A percentile compares a stretch with the other conserved stretches of the same genome.
phyloP scores from a whole-genome alignment of 306 rosid genomes.

The Trifolium pratense region DNA sequence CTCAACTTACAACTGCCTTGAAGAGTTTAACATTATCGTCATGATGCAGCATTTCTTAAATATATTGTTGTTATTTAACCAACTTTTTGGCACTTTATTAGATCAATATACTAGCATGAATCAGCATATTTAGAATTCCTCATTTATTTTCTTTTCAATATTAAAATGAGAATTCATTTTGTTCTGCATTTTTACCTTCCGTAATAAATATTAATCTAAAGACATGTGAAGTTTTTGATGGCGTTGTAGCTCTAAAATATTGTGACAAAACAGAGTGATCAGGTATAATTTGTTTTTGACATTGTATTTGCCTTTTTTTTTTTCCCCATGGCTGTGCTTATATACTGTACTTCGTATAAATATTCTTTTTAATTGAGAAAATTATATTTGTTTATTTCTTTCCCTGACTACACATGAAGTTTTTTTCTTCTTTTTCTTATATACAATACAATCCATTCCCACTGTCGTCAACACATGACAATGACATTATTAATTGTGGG shows the following conservation, averaged over 20 bases:
- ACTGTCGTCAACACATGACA: not conserved
- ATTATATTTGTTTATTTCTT: not conserved
- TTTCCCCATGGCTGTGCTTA: not conserved
- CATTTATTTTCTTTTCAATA: conserved; percentile 35
- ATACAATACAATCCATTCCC: too few species aligned
- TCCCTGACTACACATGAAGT: not conserved
- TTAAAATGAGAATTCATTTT: conserved; percentile 28
- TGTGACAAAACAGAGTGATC: conserved; percentile 36
- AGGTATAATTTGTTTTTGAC: conserved; percentile 16
- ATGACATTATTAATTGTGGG: not conserved
- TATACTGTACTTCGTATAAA: not conserved
- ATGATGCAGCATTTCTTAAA: conserved; percentile 52
- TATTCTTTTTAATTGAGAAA: not conserved
- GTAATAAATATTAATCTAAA: conserved; percentile 34
- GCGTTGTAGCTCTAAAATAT: conserved; percentile 22
- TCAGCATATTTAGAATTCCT: conserved; percentile 40
- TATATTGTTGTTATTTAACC: conserved; percentile 26
- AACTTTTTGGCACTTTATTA: conserved; percentile 38
- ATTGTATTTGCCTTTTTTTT: not conserved
- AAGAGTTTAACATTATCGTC: conserved; percentile 75
- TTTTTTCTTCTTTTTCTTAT: not conserved
- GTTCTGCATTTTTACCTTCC: conserved; percentile 28
- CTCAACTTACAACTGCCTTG: conserved; percentile 78
- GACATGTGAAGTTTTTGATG: conserved; percentile 40
- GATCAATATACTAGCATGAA: conserved; percentile 37